Conservation (phyloP, 306 rosid species). For the Vicia sativa region DNA sequence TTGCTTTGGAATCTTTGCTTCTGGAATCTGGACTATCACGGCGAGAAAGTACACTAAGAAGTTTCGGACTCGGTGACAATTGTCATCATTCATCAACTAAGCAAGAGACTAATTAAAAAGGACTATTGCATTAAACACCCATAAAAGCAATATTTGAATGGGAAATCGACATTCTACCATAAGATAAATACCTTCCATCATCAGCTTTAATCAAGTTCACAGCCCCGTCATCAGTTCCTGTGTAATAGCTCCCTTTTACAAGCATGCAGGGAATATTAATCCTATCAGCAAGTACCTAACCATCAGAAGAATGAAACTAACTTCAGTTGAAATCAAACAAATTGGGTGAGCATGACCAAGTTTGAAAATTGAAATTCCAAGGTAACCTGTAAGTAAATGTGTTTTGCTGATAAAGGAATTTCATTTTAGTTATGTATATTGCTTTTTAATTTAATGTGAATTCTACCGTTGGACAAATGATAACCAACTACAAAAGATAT, state of each 20-base stretch:
- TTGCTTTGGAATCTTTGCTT: slow-evolving; percentile 16
- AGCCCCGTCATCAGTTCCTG: slow-evolving; percentile 98
- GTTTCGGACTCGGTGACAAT: slow-evolving; percentile 24
- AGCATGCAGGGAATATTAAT: slow-evolving; percentile 93
- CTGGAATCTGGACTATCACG: slow-evolving; percentile 23
- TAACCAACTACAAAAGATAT: slow-evolving; percentile 11
- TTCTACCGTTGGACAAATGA: slow-evolving; percentile 10
- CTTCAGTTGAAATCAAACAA: slow-evolving; percentile 34
- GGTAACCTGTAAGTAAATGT: slow-evolving; percentile 17
- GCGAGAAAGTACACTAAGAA: slow-evolving; percentile 9
- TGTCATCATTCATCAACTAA: slow-evolving; percentile 16
- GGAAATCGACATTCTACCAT: slow-evolving; percentile 31
- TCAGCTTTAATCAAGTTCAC: slow-evolving; percentile 89
- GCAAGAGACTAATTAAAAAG: slow-evolving; percentile 31
- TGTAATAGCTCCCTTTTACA: slow-evolving; percentile 98
- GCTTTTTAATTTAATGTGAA: slow-evolving; percentile 18
- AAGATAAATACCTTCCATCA: slow-evolving; percentile 72
- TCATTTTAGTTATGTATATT: slow-evolving; percentile 9
- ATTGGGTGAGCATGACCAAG: slow-evolving; percentile 17
- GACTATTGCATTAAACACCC: slow-evolving; percentile 23
- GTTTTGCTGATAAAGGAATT: slow-evolving; percentile 17
- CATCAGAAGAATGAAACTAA: slow-evolving; percentile 45
- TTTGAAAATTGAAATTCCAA: slow-evolving; percentile 9
- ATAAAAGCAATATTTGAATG: slow-evolving; percentile 30
- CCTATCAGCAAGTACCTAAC: slow-evolving; percentile 94